Evolutionary conservation across 2,329 filamentous ascomycete genomes (phyloP).

Genomic region (Huntiella omanensis): DNA sequence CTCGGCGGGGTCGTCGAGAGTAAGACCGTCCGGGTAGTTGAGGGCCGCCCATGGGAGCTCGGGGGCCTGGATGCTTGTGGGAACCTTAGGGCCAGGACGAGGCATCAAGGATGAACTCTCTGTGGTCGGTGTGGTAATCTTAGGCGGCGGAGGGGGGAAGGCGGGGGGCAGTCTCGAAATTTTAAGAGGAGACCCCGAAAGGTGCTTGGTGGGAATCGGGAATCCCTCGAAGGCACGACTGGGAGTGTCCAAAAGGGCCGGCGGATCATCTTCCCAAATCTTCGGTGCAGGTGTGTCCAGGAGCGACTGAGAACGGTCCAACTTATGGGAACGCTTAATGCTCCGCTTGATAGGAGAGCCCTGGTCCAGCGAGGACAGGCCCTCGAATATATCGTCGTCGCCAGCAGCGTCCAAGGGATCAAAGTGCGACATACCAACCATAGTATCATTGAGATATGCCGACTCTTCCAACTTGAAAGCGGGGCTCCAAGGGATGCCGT

Average conservation of each 20-base stretch:
- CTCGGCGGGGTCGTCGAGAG: constrained; percentile 22
- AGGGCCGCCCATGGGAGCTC: constrained; percentile 23
- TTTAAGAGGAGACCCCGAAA: constrained; percentile 9
- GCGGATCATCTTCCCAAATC: constrained; percentile 11
- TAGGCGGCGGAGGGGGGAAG: neutral
- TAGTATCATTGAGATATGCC: constrained; percentile 26
- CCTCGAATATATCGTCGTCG: constrained; percentile 19
- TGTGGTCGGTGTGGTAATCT: constrained; percentile 3
- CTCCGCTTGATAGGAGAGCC: constrained; percentile 52
- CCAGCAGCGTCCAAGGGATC: constrained; percentile 37
- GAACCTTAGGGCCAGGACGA: neutral
- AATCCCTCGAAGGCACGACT: constrained; percentile 17
- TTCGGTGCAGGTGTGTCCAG: constrained; percentile 6
- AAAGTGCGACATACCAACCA: constrained; percentile 27
- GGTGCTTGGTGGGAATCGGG: constrained; percentile 35
- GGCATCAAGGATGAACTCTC: constrained; percentile 7
- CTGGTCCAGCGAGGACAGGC: constrained; percentile 23
- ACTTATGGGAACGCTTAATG: constrained; percentile 32
- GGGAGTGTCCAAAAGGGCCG: constrained; percentile 7
- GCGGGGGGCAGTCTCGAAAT: constrained; percentile 11
- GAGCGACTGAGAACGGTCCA: constrained; percentile 42
- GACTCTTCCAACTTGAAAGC: constrained; percentile 40
- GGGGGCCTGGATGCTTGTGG: constrained; percentile 18
- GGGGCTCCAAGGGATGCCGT: constrained; percentile 43
- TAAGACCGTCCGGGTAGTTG: constrained; percentile 21